Percentiles rank a stretch among this genome's conserved stretches.
Conservation (phyloP, 1,284 basidiomycete genomes). For the Austroboletus olivaceoglutinosus region DNA sequence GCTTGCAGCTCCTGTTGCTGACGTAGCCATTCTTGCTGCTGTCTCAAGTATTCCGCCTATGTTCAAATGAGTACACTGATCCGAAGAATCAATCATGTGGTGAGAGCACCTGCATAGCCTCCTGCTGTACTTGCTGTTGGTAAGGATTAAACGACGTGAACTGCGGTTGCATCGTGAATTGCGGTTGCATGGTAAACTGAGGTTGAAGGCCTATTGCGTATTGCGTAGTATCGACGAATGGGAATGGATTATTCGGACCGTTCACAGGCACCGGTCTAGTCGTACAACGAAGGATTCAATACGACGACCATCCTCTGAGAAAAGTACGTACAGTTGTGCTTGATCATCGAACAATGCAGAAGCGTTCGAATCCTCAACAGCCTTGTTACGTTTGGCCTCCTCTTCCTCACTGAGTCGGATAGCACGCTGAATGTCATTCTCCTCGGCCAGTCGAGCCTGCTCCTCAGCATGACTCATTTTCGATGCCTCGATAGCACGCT, state of each 20-base stretch:
- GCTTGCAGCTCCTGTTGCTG: slow-evolving; percentile 46
- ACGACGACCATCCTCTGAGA: slow-evolving; percentile 1
- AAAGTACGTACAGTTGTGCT: slow-evolving; percentile 58
- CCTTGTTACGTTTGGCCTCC: slow-evolving; percentile 66
- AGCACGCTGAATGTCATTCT: slow-evolving; percentile 78
- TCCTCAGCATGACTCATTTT: slow-evolving; percentile 79
- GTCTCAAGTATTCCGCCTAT: slow-evolving; percentile 68
- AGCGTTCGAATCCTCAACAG: slow-evolving; percentile 75
- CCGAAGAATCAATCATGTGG: neutral
- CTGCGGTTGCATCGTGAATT: slow-evolving; percentile 63
- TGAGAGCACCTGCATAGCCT: slow-evolving; percentile 58
- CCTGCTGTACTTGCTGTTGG: slow-evolving; percentile 90
- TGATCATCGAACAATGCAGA: slow-evolving; percentile 84
- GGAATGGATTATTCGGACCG: slow-evolving; percentile 55
- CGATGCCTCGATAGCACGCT: slow-evolving; percentile 83
- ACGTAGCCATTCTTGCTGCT: slow-evolving; percentile 63
- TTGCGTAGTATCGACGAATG: slow-evolving; percentile 64
- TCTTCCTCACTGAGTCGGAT: slow-evolving; percentile 87
- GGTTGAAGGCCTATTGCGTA: slow-evolving; percentile 61
- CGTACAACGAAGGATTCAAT: slow-evolving; percentile 5
- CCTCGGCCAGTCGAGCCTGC: slow-evolving; percentile 61
- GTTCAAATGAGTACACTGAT: slow-evolving; percentile 2
- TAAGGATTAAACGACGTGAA: slow-evolving; percentile 95
- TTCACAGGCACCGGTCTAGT: slow-evolving; percentile 36
- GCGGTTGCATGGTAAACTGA: slow-evolving; percentile 72